Percentiles rank a stretch among this genome's conserved stretches.
These are phyloP conservation scores for Rhodotorula diobovata DNA, from an alignment of 768 basidiomycete genomes.

Conservation along the genomic window DNA sequence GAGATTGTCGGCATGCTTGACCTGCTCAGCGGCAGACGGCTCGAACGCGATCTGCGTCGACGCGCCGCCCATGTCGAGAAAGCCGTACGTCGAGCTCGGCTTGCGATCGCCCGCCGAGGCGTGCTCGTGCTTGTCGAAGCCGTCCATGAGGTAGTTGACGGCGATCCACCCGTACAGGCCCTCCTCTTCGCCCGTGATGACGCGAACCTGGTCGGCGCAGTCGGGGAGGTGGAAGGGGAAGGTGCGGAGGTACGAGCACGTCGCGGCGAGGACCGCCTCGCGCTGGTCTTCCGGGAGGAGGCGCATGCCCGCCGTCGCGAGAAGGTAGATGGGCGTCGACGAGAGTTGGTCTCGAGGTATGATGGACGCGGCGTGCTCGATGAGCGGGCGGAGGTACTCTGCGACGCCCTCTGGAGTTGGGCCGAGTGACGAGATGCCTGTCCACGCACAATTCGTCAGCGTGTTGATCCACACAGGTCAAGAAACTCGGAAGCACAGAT, in stretches of 20 bases:
- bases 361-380: conserved; percentile 71
- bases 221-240: conserved; percentile 71
- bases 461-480: neutral
- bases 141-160: conserved; percentile 98
- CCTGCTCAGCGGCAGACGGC: conserved; percentile 60
- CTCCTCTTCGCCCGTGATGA: conserved; percentile 97
- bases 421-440: conserved; percentile 82
- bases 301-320: conserved; percentile 97
- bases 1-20: conserved; percentile 57
- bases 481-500: neutral
- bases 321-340: conserved; percentile 83
- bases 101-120: conserved; percentile 48
- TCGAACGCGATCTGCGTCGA: conserved; percentile 99
- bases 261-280: conserved; percentile 63
- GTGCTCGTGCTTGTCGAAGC: conserved; percentile 57
- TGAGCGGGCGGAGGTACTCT: conserved; percentile 71
- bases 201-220: conserved; percentile 85
- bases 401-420: conserved; percentile 66
- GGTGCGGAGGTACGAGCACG: conserved; percentile 68
- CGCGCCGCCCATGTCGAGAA: conserved; percentile 98
- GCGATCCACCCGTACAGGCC: conserved; percentile 98
- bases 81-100: conserved; percentile 83
- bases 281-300: conserved; percentile 67
- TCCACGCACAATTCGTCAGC: neutral
- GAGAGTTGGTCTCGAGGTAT: conserved; percentile 80